Evolutionary conservation across 2,329 filamentous ascomycete genomes (phyloP).

Genomic region (Fusarium musae): DNA sequence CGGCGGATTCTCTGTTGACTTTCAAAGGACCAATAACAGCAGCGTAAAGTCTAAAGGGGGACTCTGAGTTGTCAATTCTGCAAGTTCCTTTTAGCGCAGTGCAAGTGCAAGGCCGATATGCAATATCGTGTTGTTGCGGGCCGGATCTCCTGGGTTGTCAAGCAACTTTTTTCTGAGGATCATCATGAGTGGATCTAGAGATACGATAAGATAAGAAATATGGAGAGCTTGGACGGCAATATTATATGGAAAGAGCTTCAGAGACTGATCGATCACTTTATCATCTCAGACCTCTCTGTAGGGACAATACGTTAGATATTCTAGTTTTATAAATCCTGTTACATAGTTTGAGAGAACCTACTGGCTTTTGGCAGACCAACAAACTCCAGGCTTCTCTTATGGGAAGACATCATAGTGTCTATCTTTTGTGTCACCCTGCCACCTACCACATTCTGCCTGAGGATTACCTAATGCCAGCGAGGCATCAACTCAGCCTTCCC

Average conservation of each 20-base stretch:
- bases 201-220: constrained; percentile 32
- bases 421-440: neutral
- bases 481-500: constrained; percentile 50
- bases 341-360: neutral
- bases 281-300: neutral
- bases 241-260: constrained; percentile 14
- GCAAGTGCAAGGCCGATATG: constrained; percentile 38
- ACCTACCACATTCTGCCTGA: constrained; percentile 46
- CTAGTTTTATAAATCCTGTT: rapidly evolving
- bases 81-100: constrained; percentile 35
- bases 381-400: neutral
- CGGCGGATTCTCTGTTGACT: constrained; percentile 28
- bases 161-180: constrained; percentile 45
- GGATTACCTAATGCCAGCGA: constrained; percentile 42
- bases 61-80: constrained; percentile 35
- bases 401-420: neutral
- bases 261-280: neutral
- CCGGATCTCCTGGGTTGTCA: constrained; percentile 35
- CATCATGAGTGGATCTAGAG: constrained; percentile 36
- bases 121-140: constrained; percentile 36
- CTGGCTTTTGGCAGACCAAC: rapidly evolving
- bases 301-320: too few relatives aligned
- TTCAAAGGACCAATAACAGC: constrained; percentile 18
- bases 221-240: constrained; percentile 30
- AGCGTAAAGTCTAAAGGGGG: constrained; percentile 8